Evolutionary conservation across 495 filamentous ascomycete species (phyloP).

Genomic region (Lasiosphaeriaceae sp.): DNA sequence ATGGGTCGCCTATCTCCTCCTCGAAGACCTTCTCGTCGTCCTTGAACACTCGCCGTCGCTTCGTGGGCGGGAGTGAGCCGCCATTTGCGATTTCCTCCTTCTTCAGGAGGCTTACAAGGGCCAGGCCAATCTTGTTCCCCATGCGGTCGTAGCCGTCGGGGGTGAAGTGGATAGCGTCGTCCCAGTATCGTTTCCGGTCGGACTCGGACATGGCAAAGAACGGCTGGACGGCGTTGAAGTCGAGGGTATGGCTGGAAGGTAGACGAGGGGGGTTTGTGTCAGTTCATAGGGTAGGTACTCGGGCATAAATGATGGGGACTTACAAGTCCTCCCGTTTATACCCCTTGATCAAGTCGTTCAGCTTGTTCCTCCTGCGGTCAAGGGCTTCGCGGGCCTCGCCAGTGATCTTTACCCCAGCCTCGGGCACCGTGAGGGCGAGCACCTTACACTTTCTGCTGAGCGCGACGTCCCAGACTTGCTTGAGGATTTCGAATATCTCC

Average conservation of each 20-base stretch:
- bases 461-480: constrained; percentile 44
- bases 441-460: constrained; percentile 47
- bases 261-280: background rate
- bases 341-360: constrained; percentile 52
- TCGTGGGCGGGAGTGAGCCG: constrained; percentile 17
- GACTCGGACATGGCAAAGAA: constrained; percentile 44
- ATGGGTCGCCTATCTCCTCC: constrained; percentile 40
- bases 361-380: constrained; percentile 34
- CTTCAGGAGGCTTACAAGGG: constrained; percentile 40
- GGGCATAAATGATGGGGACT: constrained; percentile 25
- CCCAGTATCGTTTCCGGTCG: constrained; percentile 49
- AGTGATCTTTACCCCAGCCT: constrained; percentile 30
- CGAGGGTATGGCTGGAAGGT: constrained; percentile 43
- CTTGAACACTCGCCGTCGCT: constrained; percentile 26
- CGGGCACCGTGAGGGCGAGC: constrained; percentile 58
- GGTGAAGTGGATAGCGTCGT: constrained; percentile 60
- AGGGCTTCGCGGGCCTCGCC: constrained; percentile 14
- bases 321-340: constrained; percentile 45
- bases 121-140: constrained; percentile 49
- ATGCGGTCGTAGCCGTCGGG: constrained; percentile 56
- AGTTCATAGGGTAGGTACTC: too few relatives aligned
- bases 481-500: constrained; percentile 38
- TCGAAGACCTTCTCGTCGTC: constrained; percentile 37
- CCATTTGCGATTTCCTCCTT: constrained; percentile 29
- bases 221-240: constrained; percentile 49